These are phyloP conservation scores for Rhynchospora breviuscula DNA, from an alignment of 176 grass and related monocot species.

Conservation along the genomic window DNA sequence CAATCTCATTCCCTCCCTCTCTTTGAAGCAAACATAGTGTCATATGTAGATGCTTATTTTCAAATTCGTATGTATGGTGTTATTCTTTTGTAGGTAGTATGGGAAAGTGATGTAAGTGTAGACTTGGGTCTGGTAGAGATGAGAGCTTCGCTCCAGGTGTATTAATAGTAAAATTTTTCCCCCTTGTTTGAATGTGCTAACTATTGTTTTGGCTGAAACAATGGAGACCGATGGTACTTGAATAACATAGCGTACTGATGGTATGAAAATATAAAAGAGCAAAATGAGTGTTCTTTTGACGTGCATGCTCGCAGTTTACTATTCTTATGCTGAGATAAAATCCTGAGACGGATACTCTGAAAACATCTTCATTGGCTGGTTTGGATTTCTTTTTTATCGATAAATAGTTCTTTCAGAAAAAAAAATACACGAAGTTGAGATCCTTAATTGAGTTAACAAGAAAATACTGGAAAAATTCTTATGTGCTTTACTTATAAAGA, in stretches of 20 bases:
- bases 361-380: neutral
- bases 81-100: neutral
- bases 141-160: neutral
- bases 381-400: neutral
- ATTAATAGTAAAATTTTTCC: neutral
- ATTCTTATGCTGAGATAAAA: neutral
- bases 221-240: neutral
- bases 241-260: neutral
- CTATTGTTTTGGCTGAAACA: conserved; percentile 1
- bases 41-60: neutral
- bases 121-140: neutral
- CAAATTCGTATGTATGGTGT: neutral
- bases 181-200: neutral
- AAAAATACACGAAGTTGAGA: too few relatives aligned
- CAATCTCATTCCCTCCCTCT: too few relatives aligned
- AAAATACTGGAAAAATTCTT: too few relatives aligned
- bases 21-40: too few relatives aligned
- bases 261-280: neutral
- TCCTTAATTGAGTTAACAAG: too few relatives aligned
- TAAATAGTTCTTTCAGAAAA: neutral
- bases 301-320: neutral
- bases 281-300: neutral
- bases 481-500: too few relatives aligned
- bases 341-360: neutral
- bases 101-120: neutral